Evolutionary conservation across 208 protist species (phyloP).

Genomic region (Jaenimonas drosophilae): DNA sequence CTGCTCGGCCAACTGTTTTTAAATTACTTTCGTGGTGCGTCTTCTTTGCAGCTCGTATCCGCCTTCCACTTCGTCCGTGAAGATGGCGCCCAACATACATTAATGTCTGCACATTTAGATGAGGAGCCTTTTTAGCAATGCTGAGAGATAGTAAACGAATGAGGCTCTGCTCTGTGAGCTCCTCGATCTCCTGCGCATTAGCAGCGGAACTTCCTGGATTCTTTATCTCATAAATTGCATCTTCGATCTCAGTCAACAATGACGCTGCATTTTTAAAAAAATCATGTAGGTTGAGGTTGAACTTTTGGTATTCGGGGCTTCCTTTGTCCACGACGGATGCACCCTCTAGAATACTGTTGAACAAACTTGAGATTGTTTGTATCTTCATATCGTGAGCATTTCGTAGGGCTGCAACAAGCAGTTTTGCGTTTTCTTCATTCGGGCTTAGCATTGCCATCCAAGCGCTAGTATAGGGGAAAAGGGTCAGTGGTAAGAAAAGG

Average conservation of each 20-base stretch:
- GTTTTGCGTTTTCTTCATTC: too few species aligned
- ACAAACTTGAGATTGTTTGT: conserved; percentile 1
- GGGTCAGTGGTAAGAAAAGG: too few species aligned
- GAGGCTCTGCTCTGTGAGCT: conserved; percentile 33
- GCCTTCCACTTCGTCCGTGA: too few species aligned
- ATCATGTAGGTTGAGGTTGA: conserved; percentile 58
- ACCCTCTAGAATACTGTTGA: conserved; percentile 12
- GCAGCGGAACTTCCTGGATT: conserved; percentile 30
- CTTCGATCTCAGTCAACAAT: conserved; percentile 42
- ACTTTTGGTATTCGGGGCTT: conserved; percentile 59
- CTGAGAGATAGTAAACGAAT: conserved; percentile 6
- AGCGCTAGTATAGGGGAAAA: too few species aligned
- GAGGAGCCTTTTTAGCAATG: conserved; percentile 27
- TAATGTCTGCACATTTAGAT: too few species aligned
- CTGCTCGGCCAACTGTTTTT: too few species aligned
- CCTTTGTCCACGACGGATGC: conserved; percentile 53
- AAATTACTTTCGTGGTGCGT: too few species aligned
- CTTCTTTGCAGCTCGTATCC: too few species aligned
- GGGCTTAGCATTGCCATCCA: too few species aligned
- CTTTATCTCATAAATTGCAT: conserved; percentile 45
- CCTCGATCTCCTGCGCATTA: conserved; percentile 19
- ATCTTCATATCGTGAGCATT: not conserved
- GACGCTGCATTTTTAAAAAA: conserved; percentile 50
- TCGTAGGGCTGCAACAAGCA: not conserved
- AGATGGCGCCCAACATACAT: too few species aligned